A percentile compares a stretch with the other conserved stretches of the same genome.
Evolutionary conservation across 1,284 basidiomycete species (phyloP).

Genomic region (Boletus semigastroideus): DNA sequence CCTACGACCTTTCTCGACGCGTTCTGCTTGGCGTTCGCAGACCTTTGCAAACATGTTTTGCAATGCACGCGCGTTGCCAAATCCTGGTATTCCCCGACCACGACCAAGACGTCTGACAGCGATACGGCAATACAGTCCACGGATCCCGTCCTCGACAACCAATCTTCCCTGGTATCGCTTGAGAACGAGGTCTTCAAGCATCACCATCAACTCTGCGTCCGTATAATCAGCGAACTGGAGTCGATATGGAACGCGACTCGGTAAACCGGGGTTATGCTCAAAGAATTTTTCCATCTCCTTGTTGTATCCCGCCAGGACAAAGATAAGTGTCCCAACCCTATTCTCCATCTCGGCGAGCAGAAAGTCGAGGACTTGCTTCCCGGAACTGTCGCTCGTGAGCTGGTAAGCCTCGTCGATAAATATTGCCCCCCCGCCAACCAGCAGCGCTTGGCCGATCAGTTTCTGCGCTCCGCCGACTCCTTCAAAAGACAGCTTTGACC

Average conservation of each 20-base stretch:
- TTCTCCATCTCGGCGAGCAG: conserved; percentile 72
- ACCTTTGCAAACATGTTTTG: conserved; percentile 49
- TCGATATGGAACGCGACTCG: conserved; percentile 58
- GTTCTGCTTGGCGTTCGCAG: conserved; percentile 49
- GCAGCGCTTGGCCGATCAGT: conserved; percentile 43
- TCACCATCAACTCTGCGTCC: conserved; percentile 50
- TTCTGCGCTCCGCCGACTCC: conserved; percentile 51
- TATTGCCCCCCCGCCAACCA: conserved; percentile 56
- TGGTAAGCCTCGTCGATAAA: conserved; percentile 72
- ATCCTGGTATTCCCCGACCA: conserved; percentile 52
- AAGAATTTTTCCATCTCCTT: conserved; percentile 73
- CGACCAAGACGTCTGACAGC: conserved; percentile 54
- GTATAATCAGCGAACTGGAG: conserved; percentile 59
- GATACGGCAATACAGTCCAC: conserved; percentile 54
- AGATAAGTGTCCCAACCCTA: conserved; percentile 56
- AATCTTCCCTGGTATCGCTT: conserved; percentile 48
- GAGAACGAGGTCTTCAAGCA: conserved; percentile 48
- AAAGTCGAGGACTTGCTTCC: conserved; percentile 60
- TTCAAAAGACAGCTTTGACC: conserved; percentile 53
- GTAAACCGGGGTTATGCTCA: conserved; percentile 65
- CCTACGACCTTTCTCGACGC: conserved; percentile 43
- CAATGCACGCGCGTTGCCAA: conserved; percentile 65
- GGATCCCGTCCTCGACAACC: conserved; percentile 53
- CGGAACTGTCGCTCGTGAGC: conserved; percentile 43
- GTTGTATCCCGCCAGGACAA: conserved; percentile 66